Conservation (phyloP, 495 filamentous ascomycete species). For the Xanthoparmelia taractica region DNA sequence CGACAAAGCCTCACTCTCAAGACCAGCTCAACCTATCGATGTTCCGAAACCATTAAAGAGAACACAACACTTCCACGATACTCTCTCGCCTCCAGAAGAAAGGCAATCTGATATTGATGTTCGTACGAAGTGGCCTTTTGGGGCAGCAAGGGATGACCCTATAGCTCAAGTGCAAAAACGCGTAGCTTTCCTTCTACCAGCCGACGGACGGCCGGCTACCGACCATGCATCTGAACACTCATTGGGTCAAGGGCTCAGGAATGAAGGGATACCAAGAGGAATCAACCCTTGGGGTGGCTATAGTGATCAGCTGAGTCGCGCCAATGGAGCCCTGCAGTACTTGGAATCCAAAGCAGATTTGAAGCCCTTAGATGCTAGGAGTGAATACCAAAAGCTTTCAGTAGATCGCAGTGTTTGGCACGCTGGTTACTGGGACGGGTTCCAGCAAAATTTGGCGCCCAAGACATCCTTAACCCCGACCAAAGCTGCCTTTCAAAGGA, state of each 20-base stretch:
- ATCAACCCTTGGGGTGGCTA: background rate
- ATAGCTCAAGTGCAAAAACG: background rate
- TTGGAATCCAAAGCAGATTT: too few relatives aligned
- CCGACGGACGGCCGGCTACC: background rate
- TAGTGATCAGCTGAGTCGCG: background rate
- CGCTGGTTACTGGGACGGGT: background rate
- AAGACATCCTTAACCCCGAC: background rate
- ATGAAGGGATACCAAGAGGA: background rate
- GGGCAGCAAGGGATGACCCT: background rate
- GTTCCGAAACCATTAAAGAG: background rate
- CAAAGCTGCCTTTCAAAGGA: background rate
- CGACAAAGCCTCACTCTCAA: background rate
- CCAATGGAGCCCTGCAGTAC: background rate
- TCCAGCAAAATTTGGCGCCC: background rate
- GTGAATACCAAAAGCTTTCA: background rate
- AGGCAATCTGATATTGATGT: background rate
- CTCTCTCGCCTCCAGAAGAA: background rate
- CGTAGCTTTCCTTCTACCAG: too few relatives aligned
- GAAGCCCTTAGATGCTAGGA: background rate
- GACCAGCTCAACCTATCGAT: background rate
- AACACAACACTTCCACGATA: background rate
- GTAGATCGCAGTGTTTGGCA: background rate
- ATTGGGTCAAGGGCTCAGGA: background rate
- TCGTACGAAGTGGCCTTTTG: slow-evolving; percentile 2
- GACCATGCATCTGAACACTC: background rate